Evolutionary conservation across 805 yeast genomes (phyloP).

Genomic region (Metschnikowia peoriensis): DNA sequence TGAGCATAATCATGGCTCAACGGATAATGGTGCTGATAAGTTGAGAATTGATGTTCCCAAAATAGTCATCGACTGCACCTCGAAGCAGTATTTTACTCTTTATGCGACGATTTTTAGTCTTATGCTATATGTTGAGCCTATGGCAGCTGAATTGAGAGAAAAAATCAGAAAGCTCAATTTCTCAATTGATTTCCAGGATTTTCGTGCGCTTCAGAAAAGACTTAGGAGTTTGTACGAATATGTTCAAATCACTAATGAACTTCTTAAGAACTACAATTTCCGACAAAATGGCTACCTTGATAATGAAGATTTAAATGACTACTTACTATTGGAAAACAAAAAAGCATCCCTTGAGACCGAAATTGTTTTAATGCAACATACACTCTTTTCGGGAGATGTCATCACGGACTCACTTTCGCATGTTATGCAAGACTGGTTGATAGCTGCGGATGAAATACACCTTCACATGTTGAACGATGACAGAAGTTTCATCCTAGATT

Average conservation of each 20-base stretch:
- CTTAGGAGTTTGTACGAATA: conserved; percentile 51
- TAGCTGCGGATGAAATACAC: conserved; percentile 40
- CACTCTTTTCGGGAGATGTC: conserved; percentile 36
- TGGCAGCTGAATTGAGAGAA: conserved; percentile 53
- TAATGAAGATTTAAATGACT: conserved; percentile 48
- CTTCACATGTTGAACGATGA: conserved; percentile 43
- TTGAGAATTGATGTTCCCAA: conserved; percentile 67
- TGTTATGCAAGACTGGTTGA: conserved; percentile 32
- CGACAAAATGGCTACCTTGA: conserved; percentile 45
- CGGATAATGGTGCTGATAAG: conserved; percentile 25
- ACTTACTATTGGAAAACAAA: conserved; percentile 34
- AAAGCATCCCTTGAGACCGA: conserved; percentile 35
- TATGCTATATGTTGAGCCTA: conserved; percentile 73
- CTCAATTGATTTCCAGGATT: conserved; percentile 67
- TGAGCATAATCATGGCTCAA: conserved; percentile 1
- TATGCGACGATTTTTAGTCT: conserved; percentile 62
- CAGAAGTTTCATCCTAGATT: conserved; percentile 37
- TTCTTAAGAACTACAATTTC: conserved; percentile 48
- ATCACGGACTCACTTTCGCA: conserved; percentile 15
- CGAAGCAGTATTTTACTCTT: conserved; percentile 67
- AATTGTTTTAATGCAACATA: conserved; percentile 34
- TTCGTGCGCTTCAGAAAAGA: conserved; percentile 46
- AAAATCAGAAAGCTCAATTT: conserved; percentile 64
- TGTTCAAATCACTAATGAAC: conserved; percentile 35
- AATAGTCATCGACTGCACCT: conserved; percentile 65